Percentiles rank a stretch among this genome's conserved stretches.
These are phyloP conservation scores for Themeda triandra DNA, from an alignment of 176 grass and related monocot genomes.

Conservation along the genomic window DNA sequence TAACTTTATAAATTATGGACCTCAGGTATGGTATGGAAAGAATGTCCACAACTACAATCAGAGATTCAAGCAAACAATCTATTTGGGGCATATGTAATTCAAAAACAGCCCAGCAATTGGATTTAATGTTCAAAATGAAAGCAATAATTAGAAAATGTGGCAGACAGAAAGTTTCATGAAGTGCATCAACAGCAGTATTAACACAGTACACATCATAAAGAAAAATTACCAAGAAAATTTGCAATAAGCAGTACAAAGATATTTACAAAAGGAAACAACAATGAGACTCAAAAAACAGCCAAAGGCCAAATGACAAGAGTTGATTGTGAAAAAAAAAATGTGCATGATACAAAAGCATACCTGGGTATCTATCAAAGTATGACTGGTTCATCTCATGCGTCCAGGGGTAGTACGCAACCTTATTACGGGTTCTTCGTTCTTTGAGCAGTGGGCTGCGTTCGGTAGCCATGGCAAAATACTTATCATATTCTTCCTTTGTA, in stretches of 20 bases:
- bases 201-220: not conserved
- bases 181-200: not conserved
- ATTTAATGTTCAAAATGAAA: no score
- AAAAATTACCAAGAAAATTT: not conserved
- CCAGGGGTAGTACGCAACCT: constrained; percentile 13
- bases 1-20: constrained; percentile 3
- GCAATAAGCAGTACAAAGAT: not conserved
- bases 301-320: constrained; percentile 17
- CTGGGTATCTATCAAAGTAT: constrained; percentile 65
- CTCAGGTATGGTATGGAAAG: not conserved
- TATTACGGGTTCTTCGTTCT: constrained; percentile 38
- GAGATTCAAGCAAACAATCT: not conserved
- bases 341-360: constrained; percentile 37
- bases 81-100: constrained; percentile 15
- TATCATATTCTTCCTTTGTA: constrained; percentile 50
- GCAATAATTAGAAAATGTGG: not conserved
- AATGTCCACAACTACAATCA: not conserved
- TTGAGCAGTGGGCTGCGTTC: constrained; percentile 22
- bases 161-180: not conserved
- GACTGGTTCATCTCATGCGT: constrained; percentile 42
- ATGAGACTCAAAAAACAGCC: not conserved
- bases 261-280: not conserved
- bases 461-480: constrained; percentile 25
- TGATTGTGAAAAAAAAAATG: not conserved
- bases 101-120: not conserved